Evolutionary conservation across 208 protist species (phyloP), one percentile per base, ranked within the genome.

Genomic region (Tetramitus jugosus): DNA sequence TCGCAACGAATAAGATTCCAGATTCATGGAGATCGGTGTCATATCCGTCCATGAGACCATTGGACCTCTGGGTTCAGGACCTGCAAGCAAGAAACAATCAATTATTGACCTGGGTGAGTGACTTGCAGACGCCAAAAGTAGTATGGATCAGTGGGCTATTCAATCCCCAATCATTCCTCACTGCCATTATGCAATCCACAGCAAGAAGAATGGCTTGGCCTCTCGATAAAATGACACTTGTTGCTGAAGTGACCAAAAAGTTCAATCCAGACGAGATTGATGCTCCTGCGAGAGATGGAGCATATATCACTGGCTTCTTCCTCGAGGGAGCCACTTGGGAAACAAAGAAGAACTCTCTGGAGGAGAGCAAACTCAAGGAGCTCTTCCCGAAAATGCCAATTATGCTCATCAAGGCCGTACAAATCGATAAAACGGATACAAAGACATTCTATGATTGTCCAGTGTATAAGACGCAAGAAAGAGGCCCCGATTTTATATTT

Each of bases 131-230:
- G 26, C 95, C 93, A 23, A 94, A 93, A 84, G 92, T 95, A 3
- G 76, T 91, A 8, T 97, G 96, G 86, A 88, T 99, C 60, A 77
- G 93, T 35, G 86, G 94, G 76, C 94, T 96, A 84, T 99, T 99
- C 87, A 99, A 99, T 85, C 97, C 97, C 46, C 96, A 98, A 93
- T 97, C 96, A 8, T 99, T 99, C 88, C 83, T 99, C 10, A 98
- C 96, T 31, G 95, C 97, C 77, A 96, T 99, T 72, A 97, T 98
- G 93, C 97, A 99, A 84, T 93, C 91, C 8, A 98, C 94, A 7
- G 96, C 96, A 3, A 95, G 97, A 79, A 90, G 93, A 74, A 98
- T 98, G 89, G 92, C 91, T 80, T 97, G 94, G 82, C 92, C 96
- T 69, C 88, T 99, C 17, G 96, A 99, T 85, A 91, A 95, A 83